phyloP scores from a whole-genome alignment of 352 stramenopile genomes.

The Pythium scleroteichum region DNA sequence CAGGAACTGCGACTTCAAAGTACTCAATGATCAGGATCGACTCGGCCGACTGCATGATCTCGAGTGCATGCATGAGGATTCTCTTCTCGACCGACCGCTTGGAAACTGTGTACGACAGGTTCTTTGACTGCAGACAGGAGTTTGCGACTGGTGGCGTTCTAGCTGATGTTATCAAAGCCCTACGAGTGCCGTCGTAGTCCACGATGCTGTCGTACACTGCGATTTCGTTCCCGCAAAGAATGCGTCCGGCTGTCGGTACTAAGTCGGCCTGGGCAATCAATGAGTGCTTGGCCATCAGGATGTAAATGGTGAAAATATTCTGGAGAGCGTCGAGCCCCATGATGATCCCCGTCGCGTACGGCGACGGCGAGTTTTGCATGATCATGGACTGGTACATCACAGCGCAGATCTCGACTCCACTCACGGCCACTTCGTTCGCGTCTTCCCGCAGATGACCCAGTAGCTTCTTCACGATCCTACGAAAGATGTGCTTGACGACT shows the following conservation, averaged over 20 bases:
- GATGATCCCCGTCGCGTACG: conserved; percentile 5
- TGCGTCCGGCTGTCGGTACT: too few relatives aligned
- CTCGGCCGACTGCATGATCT: conserved; percentile 13
- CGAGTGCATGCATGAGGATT: conserved; percentile 6
- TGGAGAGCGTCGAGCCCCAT: conserved; percentile 12
- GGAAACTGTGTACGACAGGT: too few relatives aligned
- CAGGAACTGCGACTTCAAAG: conserved; percentile 19
- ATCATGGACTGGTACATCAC: conserved; percentile 29
- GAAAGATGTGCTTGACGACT: conserved; percentile 21
- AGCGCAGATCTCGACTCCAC: conserved; percentile 23
- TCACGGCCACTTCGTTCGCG: conserved; percentile 18
- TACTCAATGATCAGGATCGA: conserved; percentile 28
- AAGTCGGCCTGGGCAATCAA: too few relatives aligned
- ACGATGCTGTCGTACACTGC: too few relatives aligned
- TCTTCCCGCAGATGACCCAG: conserved; percentile 10
- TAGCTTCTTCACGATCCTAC: not conserved
- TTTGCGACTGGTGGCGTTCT: too few relatives aligned
- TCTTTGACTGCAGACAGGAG: too few relatives aligned
- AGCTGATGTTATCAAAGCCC: too few relatives aligned
- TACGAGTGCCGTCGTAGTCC: too few relatives aligned
- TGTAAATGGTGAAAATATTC: too few relatives aligned
- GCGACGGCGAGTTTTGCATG: conserved; percentile 24
- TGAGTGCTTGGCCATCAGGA: not conserved
- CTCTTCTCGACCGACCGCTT: too few relatives aligned
- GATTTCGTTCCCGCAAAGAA: too few relatives aligned